These are phyloP conservation scores for Herpetomonas tarakana DNA, from an alignment of 208 protist species.

Conservation along the genomic window DNA sequence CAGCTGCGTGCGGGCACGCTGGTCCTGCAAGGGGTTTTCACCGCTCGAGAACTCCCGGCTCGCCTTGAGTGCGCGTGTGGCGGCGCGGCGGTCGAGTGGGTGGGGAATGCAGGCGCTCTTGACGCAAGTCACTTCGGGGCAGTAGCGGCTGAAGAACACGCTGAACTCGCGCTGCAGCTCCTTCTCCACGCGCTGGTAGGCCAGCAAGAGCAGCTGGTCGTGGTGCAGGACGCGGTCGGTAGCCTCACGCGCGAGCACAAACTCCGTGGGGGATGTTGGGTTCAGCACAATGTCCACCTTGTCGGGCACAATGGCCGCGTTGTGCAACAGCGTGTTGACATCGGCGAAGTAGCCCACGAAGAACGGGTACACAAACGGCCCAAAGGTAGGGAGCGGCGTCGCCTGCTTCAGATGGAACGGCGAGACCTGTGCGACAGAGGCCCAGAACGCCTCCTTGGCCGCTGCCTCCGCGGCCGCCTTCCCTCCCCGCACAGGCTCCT, in stretches of 20 bases:
- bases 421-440: constrained; percentile 31
- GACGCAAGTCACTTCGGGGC: constrained; percentile 60
- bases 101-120: constrained; percentile 68
- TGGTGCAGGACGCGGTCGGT: constrained; percentile 73
- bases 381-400: constrained; percentile 74
- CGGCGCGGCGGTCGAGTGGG: constrained; percentile 24
- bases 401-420: constrained; percentile 63
- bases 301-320: constrained; percentile 78
- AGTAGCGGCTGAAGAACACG: constrained; percentile 54
- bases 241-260: constrained; percentile 79
- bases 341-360: constrained; percentile 89
- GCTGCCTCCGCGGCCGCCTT: constrained; percentile 2
- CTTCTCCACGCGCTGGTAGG: constrained; percentile 72
- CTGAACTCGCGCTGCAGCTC: constrained; percentile 79
- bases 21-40: constrained; percentile 33
- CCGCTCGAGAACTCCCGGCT: constrained; percentile 16
- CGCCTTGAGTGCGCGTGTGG: constrained; percentile 14
- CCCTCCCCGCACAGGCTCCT: background rate
- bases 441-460: constrained; percentile 27
- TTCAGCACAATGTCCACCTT: constrained; percentile 88
- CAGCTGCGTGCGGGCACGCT: constrained; percentile 33
- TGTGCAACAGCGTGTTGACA: constrained; percentile 83
- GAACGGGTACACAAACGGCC: constrained; percentile 56
- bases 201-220: constrained; percentile 61
- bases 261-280: constrained; percentile 75